Percentiles rank a stretch among this genome's conserved stretches.
Conservation (phyloP, 441 rosid genomes). For the Aleurites moluccanus region DNA sequence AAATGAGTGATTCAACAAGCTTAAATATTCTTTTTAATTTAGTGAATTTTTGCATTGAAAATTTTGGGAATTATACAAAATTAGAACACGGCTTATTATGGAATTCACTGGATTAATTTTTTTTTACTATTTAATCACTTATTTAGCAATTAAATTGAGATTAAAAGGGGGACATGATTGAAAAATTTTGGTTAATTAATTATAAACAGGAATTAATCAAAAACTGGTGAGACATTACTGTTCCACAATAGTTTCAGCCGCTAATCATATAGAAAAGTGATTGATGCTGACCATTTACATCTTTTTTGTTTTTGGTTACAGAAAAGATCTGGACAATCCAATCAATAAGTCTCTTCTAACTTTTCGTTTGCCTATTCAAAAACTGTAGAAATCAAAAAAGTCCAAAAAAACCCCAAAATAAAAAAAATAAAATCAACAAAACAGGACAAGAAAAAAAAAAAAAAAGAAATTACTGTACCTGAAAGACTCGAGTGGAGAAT, state of each 20-base stretch:
- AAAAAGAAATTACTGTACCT: constrained; percentile 40
- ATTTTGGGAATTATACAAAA: not conserved
- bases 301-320: not conserved
- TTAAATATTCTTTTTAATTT: not conserved
- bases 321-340: constrained; percentile 25
- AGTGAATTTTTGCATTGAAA: not conserved
- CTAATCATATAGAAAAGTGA: constrained; percentile 9
- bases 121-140: too few relatives aligned
- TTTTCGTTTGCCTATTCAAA: constrained; percentile 14
- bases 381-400: constrained; percentile 15
- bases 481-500: constrained; percentile 46
- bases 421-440: not conserved
- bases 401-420: not conserved
- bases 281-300: constrained; percentile 29
- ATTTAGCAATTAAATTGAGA: too few relatives aligned
- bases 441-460: not conserved
- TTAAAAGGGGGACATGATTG: too few relatives aligned
- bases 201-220: not conserved
- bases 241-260: not conserved
- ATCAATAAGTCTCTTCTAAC: constrained; percentile 27
- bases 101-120: not conserved
- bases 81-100: not conserved
- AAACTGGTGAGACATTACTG: not conserved
- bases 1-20: not conserved
- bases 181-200: too few relatives aligned